A percentile compares a stretch with the other conserved stretches of the same genome.
These are phyloP conservation scores for Piloderma croceum DNA, from an alignment of 768 basidiomycete genomes.

Conservation along the genomic window DNA sequence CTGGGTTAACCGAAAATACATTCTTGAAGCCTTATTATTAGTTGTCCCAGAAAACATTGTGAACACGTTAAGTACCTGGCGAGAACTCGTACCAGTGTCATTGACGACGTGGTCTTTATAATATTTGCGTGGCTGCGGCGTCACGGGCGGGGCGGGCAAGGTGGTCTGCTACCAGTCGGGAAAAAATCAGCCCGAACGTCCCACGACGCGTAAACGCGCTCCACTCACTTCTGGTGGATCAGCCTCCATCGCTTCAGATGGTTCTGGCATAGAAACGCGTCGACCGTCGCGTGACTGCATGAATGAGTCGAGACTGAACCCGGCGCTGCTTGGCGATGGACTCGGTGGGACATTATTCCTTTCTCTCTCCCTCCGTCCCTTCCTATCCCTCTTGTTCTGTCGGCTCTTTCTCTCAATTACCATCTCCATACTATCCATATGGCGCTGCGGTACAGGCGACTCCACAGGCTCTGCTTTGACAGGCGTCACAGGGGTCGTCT, in stretches of 20 bases:
- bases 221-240: constrained; percentile 37
- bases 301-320: constrained; percentile 42
- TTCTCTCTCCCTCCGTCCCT: constrained; percentile 17
- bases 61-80: no score
- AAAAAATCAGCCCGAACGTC: constrained; percentile 11
- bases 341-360: constrained; percentile 47
- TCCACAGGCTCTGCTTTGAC: constrained; percentile 61
- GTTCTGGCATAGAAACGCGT: constrained; percentile 30
- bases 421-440: constrained; percentile 71
- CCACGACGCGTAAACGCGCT: constrained; percentile 19
- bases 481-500: constrained; percentile 46
- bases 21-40: no score
- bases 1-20: no score
- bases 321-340: constrained; percentile 45
- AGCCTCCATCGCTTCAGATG: constrained; percentile 25
- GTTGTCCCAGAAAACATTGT: no score
- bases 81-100: no score
- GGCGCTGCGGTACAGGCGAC: constrained; percentile 42
- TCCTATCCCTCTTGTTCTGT: constrained; percentile 39
- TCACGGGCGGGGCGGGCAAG: constrained; percentile 36
- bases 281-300: constrained; percentile 53
- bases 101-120: constrained; percentile 44
- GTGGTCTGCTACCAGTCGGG: constrained; percentile 13
- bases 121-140: constrained; percentile 57
- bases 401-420: constrained; percentile 67